A percentile compares a stretch with the other conserved stretches of the same genome.
phyloP scores from a whole-genome alignment of 2,329 filamentous ascomycete species.

The Diaporthe nobilis region DNA sequence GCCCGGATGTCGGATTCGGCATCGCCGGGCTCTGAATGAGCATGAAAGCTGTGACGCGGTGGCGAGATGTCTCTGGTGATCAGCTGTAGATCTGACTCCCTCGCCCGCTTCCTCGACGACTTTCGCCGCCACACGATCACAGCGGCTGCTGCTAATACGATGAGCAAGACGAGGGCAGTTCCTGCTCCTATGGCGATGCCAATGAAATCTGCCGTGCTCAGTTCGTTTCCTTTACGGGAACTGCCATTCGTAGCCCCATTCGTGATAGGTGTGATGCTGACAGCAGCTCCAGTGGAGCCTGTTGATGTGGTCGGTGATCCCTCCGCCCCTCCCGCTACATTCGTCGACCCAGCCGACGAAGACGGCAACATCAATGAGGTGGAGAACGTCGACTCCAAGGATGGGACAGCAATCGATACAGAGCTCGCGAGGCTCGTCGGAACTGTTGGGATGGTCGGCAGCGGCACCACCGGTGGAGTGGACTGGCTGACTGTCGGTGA shows the following conservation, averaged over 20 bases:
- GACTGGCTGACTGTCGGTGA: neutral
- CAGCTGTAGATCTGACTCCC: neutral
- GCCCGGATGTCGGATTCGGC: neutral
- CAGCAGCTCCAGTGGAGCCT: neutral
- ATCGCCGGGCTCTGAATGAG: neutral
- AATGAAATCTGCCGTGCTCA: constrained; percentile 11
- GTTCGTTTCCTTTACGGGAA: neutral
- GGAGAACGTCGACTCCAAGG: neutral
- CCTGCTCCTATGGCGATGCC: constrained; percentile 19
- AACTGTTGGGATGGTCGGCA: neutral
- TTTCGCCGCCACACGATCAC: constrained; percentile 5
- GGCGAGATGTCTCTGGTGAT: neutral
- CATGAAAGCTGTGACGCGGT: neutral
- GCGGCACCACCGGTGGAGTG: neutral
- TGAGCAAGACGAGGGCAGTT: constrained; percentile 1
- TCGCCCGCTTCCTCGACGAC: neutral
- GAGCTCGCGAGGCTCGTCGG: neutral
- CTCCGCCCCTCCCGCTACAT: constrained; percentile 11
- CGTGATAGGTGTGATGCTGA: neutral
- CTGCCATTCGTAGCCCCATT: neutral
- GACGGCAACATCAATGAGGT: neutral
- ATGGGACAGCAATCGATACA: neutral
- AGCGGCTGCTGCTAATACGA: constrained; percentile 2
- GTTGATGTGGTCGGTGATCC: neutral
- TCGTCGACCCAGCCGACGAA: constrained; percentile 27